Evolutionary conservation across 2,329 filamentous ascomycete genomes (phyloP), one percentile per base, ranked within the genome.

Genomic region (Ceratocystis lukuohia): DNA sequence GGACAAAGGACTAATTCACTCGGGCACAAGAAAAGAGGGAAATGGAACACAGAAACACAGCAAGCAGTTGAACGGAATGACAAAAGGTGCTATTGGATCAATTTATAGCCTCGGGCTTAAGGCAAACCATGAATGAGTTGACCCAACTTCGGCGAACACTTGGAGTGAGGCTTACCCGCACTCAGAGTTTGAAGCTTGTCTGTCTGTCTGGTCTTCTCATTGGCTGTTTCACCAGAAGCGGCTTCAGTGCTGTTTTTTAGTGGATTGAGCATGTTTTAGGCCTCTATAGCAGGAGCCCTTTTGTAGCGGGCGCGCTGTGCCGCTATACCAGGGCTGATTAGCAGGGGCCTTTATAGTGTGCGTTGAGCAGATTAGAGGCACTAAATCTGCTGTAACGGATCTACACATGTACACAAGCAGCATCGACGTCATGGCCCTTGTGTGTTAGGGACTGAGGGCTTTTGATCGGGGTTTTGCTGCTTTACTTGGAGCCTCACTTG

Each of bases 341-440:
- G 22, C 41, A 59, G 30, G 28, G 30, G 48, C n/a, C 10, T 28
- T 28, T 25, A 30, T 22, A 30, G 53, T 57, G 17, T 50, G 5
- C 12, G 41, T 12, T 65, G 63, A 65, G 63, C 63, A 65, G 45
- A 12, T 65, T 65, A 30, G 62, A 65, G 62, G 62, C 46, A 41
- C 41, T 65, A 57, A 56, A 37, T 30, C 10, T 10, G 48, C 17
- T 10, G 46, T 7, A 6, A 10, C 17, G 4, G 48, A 50, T 50
- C n/a, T 20, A 50, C 20, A 48, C 6, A 22, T 12, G 6, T 2
- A 28, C 22, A 50, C 10, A 50, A 5, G 45, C 45, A 48, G 20
- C 37, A 53, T 15, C 22, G 48, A 53, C 48, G 48, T 53, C 48
- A 53, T 53, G 8, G 22, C 48, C 37, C 37, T 5, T 41, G 10